phyloP scores from a whole-genome alignment of 768 basidiomycete species.

The Lentinula raphanica region DNA sequence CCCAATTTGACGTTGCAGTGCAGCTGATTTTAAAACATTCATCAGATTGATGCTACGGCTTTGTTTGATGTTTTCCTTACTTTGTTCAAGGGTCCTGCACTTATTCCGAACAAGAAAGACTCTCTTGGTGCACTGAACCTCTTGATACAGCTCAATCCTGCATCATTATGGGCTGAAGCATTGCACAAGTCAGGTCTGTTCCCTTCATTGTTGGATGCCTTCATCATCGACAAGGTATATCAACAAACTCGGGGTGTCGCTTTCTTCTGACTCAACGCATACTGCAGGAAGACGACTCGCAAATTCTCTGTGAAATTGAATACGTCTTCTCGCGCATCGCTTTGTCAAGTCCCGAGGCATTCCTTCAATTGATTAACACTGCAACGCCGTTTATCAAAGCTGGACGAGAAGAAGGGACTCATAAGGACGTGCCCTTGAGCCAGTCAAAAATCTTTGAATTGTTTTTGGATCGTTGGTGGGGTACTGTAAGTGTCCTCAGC shows the following conservation, averaged over 20 bases:
- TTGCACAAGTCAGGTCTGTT: conserved; percentile 76
- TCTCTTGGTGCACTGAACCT: conserved; percentile 56
- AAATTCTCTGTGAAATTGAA: conserved; percentile 48
- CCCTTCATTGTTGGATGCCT: conserved; percentile 47
- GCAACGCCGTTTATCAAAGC: conserved; percentile 36
- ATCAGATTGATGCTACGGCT: conserved; percentile 48
- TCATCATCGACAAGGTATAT: conserved; percentile 64
- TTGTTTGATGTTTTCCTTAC: conserved; percentile 52
- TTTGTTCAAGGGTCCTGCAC: conserved; percentile 46
- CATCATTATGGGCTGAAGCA: conserved; percentile 64
- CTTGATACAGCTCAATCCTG: conserved; percentile 58
- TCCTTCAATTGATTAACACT: conserved; percentile 65
- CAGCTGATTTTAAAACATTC: background rate
- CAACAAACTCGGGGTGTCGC: background rate
- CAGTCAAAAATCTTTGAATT: conserved; percentile 58
- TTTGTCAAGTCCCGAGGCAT: conserved; percentile 59
- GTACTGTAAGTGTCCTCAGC: conserved; percentile 44
- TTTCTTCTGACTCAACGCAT: conserved; percentile 22
- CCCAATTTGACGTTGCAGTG: background rate
- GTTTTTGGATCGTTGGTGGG: conserved; percentile 79
- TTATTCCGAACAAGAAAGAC: conserved; percentile 53
- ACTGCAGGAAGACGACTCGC: conserved; percentile 31
- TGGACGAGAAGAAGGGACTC: background rate
- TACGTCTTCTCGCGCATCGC: conserved; percentile 72
- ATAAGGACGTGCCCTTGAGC: conserved; percentile 15